Evolutionary conservation across 2,329 filamentous ascomycete genomes (phyloP).

Genomic region (Lecanicillium sp.): DNA sequence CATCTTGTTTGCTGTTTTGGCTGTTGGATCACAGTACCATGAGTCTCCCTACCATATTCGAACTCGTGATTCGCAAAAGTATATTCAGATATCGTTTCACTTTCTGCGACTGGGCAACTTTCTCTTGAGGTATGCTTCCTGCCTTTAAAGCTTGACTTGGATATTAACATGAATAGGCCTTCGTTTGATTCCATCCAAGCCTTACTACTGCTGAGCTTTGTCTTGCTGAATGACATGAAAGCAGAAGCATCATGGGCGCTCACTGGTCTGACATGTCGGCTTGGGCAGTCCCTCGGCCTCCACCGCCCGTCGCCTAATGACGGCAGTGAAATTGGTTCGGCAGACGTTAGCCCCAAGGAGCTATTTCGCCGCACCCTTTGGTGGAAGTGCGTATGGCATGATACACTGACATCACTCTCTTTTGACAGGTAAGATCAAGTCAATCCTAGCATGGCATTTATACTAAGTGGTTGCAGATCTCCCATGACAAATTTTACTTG

Average conservation of each 20-base stretch:
- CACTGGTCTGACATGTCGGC: constrained; percentile 53
- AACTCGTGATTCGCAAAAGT: constrained; percentile 50
- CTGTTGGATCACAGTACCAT: constrained; percentile 58
- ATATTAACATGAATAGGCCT: constrained; percentile 30
- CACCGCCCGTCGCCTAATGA: constrained; percentile 41
- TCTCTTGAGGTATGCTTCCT: constrained; percentile 38
- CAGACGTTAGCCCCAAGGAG: constrained; percentile 42
- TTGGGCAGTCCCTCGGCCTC: constrained; percentile 57
- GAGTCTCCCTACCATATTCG: constrained; percentile 55
- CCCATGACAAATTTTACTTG: constrained; percentile 55
- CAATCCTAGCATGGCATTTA: constrained; percentile 9
- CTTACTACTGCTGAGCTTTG: constrained; percentile 53
- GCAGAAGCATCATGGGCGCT: constrained; percentile 60
- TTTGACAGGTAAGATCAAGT: constrained; percentile 47
- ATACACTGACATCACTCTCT: constrained; percentile 56
- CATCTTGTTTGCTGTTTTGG: constrained; percentile 56
- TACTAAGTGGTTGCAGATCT: too few relatives aligned
- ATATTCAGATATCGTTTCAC: constrained; percentile 57
- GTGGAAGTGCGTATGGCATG: constrained; percentile 62
- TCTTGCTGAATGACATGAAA: constrained; percentile 61
- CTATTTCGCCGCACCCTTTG: constrained; percentile 47
- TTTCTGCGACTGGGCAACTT: constrained; percentile 57
- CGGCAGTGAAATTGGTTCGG: constrained; percentile 31
- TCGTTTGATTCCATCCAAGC: constrained; percentile 60
- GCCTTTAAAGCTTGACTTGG: too few relatives aligned